Evolutionary conservation across 441 rosid species (phyloP), one percentile per base, ranked within the genome.

Genomic region (Biscutella auriculata): DNA sequence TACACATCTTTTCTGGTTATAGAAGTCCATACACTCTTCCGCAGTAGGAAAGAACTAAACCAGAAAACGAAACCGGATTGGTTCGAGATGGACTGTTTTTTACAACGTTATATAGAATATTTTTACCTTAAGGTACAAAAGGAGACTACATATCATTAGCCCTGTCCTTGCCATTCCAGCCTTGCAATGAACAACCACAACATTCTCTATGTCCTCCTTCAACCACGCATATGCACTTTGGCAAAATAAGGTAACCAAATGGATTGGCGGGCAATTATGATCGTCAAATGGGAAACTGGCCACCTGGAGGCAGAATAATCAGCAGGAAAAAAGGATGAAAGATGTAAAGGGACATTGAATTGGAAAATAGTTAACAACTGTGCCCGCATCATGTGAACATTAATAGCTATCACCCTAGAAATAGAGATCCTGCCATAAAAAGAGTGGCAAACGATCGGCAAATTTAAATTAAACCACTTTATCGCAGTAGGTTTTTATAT

Each of bases 101-200:
- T n/a, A n/a, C n/a, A n/a, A n/a, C n/a, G n/a, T n/a, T n/a, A n/a
- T n/a, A n/a, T n/a, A n/a, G n/a, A n/a, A n/a, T n/a, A n/a, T n/a
- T n/a, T n/a, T 35, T 54, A 89, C 95, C 93, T 89, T 86, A 51
- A 89, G 79, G 72, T 43, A 82, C 33, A 86, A 68, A 58, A 89
- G 95, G 68, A 89, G 90, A 70, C 93, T 74, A 57, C 93, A 82
- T 47, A 82, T 81, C 97, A 89, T 89, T 60, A 88, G 54, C 25
- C 97, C 97, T 14, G 95, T 88, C 72, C 97, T 84, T 48, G 76
- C 95, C 92, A 88, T 78, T 21, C 93, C 95, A 27, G 95, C 97
- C 68, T 88, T 88, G 63, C 95, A 88, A 66, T 86, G 97, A 71
- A 88, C 88, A 13, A 81, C 97, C 65, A 82, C 95, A 33, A 85